Evolutionary conservation across 2,329 filamentous ascomycete genomes (phyloP).

Genomic region (Pseudomassariella vexata): DNA sequence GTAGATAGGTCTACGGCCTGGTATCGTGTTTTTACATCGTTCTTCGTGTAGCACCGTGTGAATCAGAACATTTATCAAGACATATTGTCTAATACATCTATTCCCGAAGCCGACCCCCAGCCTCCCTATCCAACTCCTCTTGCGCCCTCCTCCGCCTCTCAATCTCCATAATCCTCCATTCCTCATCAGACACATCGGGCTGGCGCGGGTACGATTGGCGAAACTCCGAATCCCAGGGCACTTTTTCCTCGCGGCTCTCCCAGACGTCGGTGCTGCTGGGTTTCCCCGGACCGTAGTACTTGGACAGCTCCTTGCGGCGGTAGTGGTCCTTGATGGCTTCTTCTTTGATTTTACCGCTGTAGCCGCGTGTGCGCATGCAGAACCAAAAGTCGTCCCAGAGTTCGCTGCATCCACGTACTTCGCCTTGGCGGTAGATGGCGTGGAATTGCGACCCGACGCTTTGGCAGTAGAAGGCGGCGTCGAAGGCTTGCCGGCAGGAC

Average conservation of each 20-base stretch:
- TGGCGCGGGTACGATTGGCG: conserved; percentile 30
- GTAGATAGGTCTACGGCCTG: too few species aligned
- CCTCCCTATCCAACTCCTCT: conserved; percentile 12
- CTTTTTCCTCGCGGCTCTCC: conserved; percentile 62
- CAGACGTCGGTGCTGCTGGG: conserved; percentile 88
- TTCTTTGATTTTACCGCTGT: conserved; percentile 52
- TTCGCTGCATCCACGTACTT: conserved; percentile 69
- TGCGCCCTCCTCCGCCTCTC: conserved; percentile 15
- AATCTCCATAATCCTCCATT: conserved; percentile 33
- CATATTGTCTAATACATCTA: too few species aligned
- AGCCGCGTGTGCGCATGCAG: conserved; percentile 80
- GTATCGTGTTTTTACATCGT: too few species aligned
- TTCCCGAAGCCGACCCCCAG: too few species aligned
- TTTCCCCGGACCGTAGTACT: conserved; percentile 58
- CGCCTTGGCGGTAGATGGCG: conserved; percentile 82
- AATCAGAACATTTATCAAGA: too few species aligned
- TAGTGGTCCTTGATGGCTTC: conserved; percentile 63
- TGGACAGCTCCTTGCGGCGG: conserved; percentile 56
- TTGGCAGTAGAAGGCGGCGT: conserved; percentile 91
- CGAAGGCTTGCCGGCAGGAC: conserved; percentile 87
- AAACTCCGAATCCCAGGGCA: conserved; percentile 45
- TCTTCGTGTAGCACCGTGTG: too few species aligned
- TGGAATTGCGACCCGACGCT: conserved; percentile 88
- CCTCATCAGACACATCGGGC: conserved; percentile 34
- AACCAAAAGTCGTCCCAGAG: conserved; percentile 96